These are phyloP conservation scores for Aphanomyces euteiches DNA, from an alignment of 352 stramenopile species.

Conservation along the genomic window DNA sequence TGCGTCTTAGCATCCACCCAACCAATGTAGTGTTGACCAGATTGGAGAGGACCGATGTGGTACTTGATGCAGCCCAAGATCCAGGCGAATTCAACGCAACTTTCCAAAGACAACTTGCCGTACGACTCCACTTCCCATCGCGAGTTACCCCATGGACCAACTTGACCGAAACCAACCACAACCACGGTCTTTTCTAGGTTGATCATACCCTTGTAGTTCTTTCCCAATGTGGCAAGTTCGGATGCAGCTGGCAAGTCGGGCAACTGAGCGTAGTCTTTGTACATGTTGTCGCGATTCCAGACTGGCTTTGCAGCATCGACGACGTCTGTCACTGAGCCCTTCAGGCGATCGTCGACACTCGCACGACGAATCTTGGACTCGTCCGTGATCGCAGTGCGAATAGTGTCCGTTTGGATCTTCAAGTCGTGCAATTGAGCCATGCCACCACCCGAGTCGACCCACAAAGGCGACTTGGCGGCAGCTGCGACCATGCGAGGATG, in stretches of 20 bases:
- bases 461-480: conserved; percentile 64
- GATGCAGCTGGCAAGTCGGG: background rate
- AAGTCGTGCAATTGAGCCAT: conserved; percentile 71
- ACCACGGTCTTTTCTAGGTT: conserved; percentile 78
- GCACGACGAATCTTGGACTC: background rate
- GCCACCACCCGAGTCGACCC: conserved; percentile 70
- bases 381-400: background rate
- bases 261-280: background rate
- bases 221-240: background rate
- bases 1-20: conserved; percentile 81
- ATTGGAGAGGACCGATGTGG: conserved; percentile 43
- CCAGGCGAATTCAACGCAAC: conserved; percentile 82
- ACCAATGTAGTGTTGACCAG: conserved; percentile 31
- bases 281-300: background rate
- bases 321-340: no score
- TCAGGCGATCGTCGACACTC: no score
- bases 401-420: conserved; percentile 26
- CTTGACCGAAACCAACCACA: conserved; percentile 74
- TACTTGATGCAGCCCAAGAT: conserved; percentile 74
- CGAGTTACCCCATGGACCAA: conserved; percentile 77
- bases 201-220: conserved; percentile 49
- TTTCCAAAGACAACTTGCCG: conserved; percentile 84
- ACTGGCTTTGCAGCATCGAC: background rate
- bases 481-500: conserved; percentile 68
- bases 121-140: conserved; percentile 88